Percentiles rank a stretch among this genome's conserved stretches.
Evolutionary conservation across 2,329 filamentous ascomycete species (phyloP).

Genomic region (Westerdykella ornata): DNA sequence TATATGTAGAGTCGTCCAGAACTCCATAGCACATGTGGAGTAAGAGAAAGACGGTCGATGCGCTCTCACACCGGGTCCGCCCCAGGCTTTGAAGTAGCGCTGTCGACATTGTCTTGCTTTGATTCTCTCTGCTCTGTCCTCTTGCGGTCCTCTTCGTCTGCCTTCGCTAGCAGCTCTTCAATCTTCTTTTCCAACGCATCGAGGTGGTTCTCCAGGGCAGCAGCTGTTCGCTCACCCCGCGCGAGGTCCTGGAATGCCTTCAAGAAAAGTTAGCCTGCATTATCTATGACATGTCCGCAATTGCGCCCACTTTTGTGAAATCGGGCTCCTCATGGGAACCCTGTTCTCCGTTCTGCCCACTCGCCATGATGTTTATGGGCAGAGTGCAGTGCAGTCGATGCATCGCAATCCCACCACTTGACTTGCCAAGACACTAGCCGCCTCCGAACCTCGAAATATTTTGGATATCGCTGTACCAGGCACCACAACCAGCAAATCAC

Average conservation of each 20-base stretch:
- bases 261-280: conserved; percentile 9
- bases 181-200: conserved; percentile 51
- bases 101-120: no score
- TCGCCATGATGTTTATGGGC: conserved; percentile 21
- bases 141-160: conserved; percentile 38
- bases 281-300: background rate
- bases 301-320: conserved; percentile 27
- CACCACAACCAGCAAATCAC: no score
- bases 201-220: conserved; percentile 50
- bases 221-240: conserved; percentile 51
- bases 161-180: conserved; percentile 46
- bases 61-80: no score
- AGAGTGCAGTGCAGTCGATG: background rate
- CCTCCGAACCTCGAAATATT: no score
- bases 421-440: no score
- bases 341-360: conserved; percentile 24
- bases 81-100: no score
- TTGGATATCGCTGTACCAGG: no score
- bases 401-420: no score
- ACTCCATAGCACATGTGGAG: no score
- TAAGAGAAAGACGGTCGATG: no score
- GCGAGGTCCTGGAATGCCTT: conserved; percentile 48
- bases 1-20: no score
- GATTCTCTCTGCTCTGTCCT: conserved; percentile 14
- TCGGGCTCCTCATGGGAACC: conserved; percentile 26